Percentiles rank a stretch among this genome's conserved stretches.
Conservation (phyloP, 1,284 basidiomycete genomes). For the Takashimella tepidaria region DNA sequence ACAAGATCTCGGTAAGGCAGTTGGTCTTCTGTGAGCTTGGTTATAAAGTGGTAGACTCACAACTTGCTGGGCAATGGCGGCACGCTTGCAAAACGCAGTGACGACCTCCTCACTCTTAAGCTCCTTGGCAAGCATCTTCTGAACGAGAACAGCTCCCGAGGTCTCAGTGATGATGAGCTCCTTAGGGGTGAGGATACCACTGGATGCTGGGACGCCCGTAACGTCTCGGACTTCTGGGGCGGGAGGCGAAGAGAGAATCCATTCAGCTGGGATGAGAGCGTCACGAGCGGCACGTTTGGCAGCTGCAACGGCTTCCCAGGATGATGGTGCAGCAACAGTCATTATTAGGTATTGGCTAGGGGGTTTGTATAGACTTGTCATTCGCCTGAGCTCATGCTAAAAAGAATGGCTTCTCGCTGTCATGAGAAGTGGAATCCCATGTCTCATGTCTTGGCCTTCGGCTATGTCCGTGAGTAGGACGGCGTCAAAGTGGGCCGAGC, state of each 20-base stretch:
- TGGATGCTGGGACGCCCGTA: conserved; percentile 55
- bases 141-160: conserved; percentile 30
- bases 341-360: no score
- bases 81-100: conserved; percentile 67
- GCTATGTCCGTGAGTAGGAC: no score
- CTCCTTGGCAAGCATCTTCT: conserved; percentile 22
- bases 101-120: conserved; percentile 30
- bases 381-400: no score
- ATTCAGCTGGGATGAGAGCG: conserved; percentile 58
- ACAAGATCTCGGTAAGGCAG: conserved; percentile 50
- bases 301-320: conserved; percentile 56
- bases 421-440: no score
- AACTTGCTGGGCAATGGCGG: conserved; percentile 72
- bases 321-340: conserved; percentile 3
- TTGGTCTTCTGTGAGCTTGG: conserved; percentile 33
- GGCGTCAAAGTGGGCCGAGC: no score
- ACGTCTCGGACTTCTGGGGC: conserved; percentile 51
- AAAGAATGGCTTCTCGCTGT: no score
- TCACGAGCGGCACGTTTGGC: conserved; percentile 55
- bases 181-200: conserved; percentile 56
- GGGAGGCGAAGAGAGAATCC: conserved; percentile 50
- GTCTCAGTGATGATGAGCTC: conserved; percentile 65
- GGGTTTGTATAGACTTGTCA: no score
- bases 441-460: no score
- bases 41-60: conserved; percentile 51